Evolutionary conservation across 2,329 filamentous ascomycete genomes (phyloP).

Genomic region (Pestalotiopsis sp.): DNA sequence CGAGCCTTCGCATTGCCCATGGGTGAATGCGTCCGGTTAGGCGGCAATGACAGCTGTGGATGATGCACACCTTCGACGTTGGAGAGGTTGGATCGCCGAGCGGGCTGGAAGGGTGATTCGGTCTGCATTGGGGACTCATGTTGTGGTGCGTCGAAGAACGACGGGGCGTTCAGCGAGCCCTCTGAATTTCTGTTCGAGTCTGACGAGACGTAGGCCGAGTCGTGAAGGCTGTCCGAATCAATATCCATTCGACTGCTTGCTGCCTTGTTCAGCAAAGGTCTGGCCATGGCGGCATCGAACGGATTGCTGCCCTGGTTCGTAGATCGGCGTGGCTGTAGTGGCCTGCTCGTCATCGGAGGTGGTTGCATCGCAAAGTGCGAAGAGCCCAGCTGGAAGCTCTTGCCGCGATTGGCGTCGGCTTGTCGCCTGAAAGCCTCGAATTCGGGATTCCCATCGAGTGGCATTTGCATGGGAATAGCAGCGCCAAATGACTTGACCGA

Average conservation of each 20-base stretch:
- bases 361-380: conserved; percentile 46
- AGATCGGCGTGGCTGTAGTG: conserved; percentile 48
- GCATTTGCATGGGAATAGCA: conserved; percentile 68
- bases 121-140: conserved; percentile 47
- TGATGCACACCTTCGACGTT: conserved; percentile 51
- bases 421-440: conserved; percentile 79
- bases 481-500: conserved; percentile 72
- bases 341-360: conserved; percentile 35
- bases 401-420: conserved; percentile 64
- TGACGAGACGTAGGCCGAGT: conserved; percentile 57
- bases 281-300: conserved; percentile 34
- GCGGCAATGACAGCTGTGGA: conserved; percentile 56
- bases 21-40: conserved; percentile 47
- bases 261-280: conserved; percentile 22
- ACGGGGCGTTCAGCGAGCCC: conserved; percentile 45
- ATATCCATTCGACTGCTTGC: conserved; percentile 41
- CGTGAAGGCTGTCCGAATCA: conserved; percentile 48
- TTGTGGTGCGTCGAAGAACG: conserved; percentile 44
- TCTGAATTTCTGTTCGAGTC: conserved; percentile 58
- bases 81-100: conserved; percentile 36
- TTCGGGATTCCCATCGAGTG: conserved; percentile 77
- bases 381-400: conserved; percentile 50
- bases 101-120: conserved; percentile 36
- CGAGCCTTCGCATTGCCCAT: conserved; percentile 33
- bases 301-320: conserved; percentile 49